phyloP scores from a whole-genome alignment of 1,284 basidiomycete species.

The Kwoniella shivajii region DNA sequence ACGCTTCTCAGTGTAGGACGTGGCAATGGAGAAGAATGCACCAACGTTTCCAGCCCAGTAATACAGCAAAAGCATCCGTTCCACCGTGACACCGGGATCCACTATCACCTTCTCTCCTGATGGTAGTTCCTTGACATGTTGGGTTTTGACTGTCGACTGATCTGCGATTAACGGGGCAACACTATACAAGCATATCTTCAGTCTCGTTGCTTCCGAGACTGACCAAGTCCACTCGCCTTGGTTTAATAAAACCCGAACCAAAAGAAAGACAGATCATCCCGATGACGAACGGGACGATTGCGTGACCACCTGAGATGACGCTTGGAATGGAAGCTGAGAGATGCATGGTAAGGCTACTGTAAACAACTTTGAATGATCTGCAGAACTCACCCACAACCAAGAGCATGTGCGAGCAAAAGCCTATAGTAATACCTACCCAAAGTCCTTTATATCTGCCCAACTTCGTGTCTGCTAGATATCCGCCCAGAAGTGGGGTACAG shows the following conservation, averaged over 20 bases:
- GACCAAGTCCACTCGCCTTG: constrained; percentile 9
- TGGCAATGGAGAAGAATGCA: constrained; percentile 37
- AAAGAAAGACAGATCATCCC: constrained; percentile 40
- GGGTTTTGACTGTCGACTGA: constrained; percentile 41
- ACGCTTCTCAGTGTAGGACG: constrained; percentile 36
- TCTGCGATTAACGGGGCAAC: constrained; percentile 46
- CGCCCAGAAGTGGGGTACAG: constrained; percentile 23
- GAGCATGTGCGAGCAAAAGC: constrained; percentile 13
- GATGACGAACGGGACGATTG: constrained; percentile 32
- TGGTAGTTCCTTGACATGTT: constrained; percentile 27
- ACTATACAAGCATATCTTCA: too few species aligned
- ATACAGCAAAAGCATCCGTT: constrained; percentile 35
- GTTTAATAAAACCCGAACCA: constrained; percentile 39
- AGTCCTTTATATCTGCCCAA: constrained; percentile 13
- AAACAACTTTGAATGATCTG: too few species aligned
- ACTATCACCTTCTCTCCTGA: constrained; percentile 45
- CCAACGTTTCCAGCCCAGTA: constrained; percentile 44
- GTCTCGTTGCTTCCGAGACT: not conserved
- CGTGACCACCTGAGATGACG: constrained; percentile 8
- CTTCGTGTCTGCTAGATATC: constrained; percentile 12
- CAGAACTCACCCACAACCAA: constrained; percentile 6
- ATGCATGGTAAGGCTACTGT: too few species aligned
- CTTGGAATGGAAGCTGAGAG: constrained; percentile 12
- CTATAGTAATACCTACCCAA: constrained; percentile 13
- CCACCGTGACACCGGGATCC: constrained; percentile 41